Percentiles rank a stretch among this genome's conserved stretches.
Conservation (phyloP, 2,329 filamentous ascomycete species). For the Colletotrichum theobromicola region DNA sequence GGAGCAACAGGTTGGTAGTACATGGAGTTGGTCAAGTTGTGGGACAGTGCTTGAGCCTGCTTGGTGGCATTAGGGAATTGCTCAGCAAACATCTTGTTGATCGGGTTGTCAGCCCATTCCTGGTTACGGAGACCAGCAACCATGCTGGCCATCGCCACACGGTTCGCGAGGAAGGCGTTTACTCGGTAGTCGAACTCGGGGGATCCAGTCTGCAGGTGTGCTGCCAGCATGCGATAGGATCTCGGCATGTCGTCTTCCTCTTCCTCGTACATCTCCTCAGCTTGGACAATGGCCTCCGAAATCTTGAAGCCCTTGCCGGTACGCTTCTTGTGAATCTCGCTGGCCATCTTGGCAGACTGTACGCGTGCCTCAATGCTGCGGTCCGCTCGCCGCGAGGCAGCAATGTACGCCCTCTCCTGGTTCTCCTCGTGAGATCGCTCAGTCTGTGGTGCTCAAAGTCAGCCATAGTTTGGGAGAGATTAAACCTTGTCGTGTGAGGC, state of each 20-base stretch:
- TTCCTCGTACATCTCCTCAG: conserved; percentile 96
- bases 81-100: conserved; percentile 52
- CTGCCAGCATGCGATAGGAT: conserved; percentile 67
- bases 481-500: neutral
- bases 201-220: conserved; percentile 65
- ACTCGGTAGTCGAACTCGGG: conserved; percentile 67
- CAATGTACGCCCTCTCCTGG: conserved; percentile 88
- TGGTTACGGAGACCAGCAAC: conserved; percentile 37
- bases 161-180: conserved; percentile 50
- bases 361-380: conserved; percentile 86
- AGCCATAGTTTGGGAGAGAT: neutral
- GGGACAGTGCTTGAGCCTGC: conserved; percentile 30
- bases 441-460: conserved; percentile 50
- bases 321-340: conserved; percentile 86
- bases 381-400: conserved; percentile 85
- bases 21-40: conserved; percentile 19
- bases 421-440: conserved; percentile 83
- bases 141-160: conserved; percentile 47
- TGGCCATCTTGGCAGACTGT: conserved; percentile 85
- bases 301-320: conserved; percentile 85
- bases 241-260: conserved; percentile 82
- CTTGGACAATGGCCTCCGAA: conserved; percentile 76
- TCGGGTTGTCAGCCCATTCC: conserved; percentile 48
- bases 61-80: conserved; percentile 46
- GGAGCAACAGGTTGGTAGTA: conserved; percentile 8